These are phyloP conservation scores for Botrytis tulipae DNA, from an alignment of 2,329 filamentous ascomycete genomes.

Conservation along the genomic window DNA sequence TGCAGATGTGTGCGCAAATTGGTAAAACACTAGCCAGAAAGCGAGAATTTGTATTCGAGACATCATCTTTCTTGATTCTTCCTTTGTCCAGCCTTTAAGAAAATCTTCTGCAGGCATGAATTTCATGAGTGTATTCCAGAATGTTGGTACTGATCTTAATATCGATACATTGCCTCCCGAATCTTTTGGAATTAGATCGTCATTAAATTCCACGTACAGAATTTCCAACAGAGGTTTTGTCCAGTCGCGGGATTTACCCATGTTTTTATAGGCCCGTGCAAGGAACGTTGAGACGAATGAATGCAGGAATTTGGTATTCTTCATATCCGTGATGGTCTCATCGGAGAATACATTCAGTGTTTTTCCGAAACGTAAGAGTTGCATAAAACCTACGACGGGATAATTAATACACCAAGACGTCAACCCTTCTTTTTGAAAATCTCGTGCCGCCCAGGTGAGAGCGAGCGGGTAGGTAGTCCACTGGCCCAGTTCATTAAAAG, in stretches of 20 bases:
- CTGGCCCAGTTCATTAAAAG: neutral
- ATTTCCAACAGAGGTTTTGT: neutral
- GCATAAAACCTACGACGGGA: neutral
- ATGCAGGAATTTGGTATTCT: neutral
- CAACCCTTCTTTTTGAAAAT: neutral
- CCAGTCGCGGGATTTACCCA: neutral
- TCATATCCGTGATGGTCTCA: neutral
- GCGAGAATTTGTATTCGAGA: neutral
- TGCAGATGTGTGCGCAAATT: neutral
- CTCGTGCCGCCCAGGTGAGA: neutral
- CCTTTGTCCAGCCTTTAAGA: neutral
- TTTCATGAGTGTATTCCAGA: neutral
- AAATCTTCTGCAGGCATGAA: neutral
- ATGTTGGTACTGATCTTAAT: neutral
- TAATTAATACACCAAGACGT: constrained; percentile 6
- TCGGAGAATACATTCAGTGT: neutral
- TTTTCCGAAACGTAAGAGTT: neutral
- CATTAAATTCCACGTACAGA: neutral
- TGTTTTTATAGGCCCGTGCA: neutral
- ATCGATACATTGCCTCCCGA: neutral
- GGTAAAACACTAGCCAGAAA: constrained; percentile 4
- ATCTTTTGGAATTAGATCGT: neutral
- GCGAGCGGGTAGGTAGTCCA: neutral
- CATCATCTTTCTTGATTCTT: neutral
- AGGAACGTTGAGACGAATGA: neutral